Evolutionary conservation across 768 basidiomycete genomes (phyloP), one percentile per base, ranked within the genome.

Genomic region (Xanthoconium purpureum): DNA sequence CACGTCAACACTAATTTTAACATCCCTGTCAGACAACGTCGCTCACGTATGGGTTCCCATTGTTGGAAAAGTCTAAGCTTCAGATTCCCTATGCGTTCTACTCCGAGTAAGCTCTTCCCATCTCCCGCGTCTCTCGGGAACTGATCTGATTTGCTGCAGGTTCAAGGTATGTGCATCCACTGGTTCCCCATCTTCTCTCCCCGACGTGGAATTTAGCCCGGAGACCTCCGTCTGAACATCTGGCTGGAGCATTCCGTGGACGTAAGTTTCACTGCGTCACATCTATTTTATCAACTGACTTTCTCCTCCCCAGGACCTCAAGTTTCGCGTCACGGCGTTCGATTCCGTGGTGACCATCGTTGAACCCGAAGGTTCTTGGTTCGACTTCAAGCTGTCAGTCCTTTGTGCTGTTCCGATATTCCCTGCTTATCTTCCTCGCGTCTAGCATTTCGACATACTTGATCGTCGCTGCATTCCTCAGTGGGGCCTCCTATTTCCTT

Each of bases 321-420:
- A 73, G 54, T 80, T 80, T 66, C 88, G 81, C n/a, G 78, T 85
- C 43, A 76, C 78, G 4, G 91, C 85, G 0, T 91, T 84, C 63
- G 89, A 93, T 62, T 84, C 85, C 1, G 77, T 91, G 47, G 81
- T 94, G 48, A 86, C 84, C 8, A 77, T 94, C 35, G 88, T 93
- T 37, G 91, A 94, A 67, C 89, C 91, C 17, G 85, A 87, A 55
- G 66, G 81, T 38, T 89, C 89, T 30, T 78, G 87, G 67, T 84
- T 92, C 61, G 91, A 94, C 71, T 77, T 87, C 65, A 87, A 91
- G 69, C 80, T 91, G 91, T 92, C 62, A 43, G 89, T 74, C 28
- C n/a, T 42, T 20, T 58, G 30, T 40, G 8, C 11, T 38, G 1
- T 44, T n/a, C 43, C 17, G 15, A 8, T 46, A 15, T 28, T 57